Percentiles rank a stretch among this genome's conserved stretches.
Evolutionary conservation across 2,329 filamentous ascomycete genomes (phyloP).

Genomic region (Hypomyces rosellus): DNA sequence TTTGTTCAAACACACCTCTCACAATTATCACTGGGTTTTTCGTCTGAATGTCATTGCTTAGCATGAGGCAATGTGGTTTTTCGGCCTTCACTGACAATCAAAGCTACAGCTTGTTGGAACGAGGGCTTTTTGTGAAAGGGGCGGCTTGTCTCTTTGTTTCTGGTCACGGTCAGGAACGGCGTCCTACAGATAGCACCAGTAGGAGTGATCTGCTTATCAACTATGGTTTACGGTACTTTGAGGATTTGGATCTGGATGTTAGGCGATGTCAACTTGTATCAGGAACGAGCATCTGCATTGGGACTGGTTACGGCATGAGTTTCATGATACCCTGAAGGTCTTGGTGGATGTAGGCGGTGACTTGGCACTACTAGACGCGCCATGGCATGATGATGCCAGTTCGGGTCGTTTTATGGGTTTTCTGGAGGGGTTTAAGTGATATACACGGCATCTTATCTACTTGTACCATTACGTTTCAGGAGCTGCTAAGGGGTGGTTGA

Average conservation of each 20-base stretch:
- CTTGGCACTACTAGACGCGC: constrained; percentile 2
- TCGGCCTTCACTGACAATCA: no score
- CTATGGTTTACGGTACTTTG: constrained; percentile 13
- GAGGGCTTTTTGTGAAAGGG: no score
- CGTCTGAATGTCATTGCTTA: no score
- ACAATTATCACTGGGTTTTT: neutral
- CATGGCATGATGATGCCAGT: neutral
- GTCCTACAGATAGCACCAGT: neutral
- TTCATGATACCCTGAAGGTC: constrained; percentile 28
- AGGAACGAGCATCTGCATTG: constrained; percentile 21
- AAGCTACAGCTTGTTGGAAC: no score
- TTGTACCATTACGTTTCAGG: neutral
- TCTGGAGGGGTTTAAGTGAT: neutral
- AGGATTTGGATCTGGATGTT: constrained; percentile 18
- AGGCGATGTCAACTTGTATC: constrained; percentile 22
- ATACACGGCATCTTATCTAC: constrained; percentile 3
- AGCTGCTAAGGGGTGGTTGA: neutral
- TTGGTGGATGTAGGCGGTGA: constrained; percentile 14
- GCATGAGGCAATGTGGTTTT: no score
- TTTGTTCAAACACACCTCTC: neutral
- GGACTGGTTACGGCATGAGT: constrained; percentile 24
- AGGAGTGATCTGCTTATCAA: constrained; percentile 14
- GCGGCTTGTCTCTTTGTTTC: no score
- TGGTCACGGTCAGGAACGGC: neutral
- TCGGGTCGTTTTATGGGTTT: neutral